These are phyloP conservation scores for Fusarium sp. DNA, from an alignment of 2,329 filamentous ascomycete genomes.

Conservation along the genomic window DNA sequence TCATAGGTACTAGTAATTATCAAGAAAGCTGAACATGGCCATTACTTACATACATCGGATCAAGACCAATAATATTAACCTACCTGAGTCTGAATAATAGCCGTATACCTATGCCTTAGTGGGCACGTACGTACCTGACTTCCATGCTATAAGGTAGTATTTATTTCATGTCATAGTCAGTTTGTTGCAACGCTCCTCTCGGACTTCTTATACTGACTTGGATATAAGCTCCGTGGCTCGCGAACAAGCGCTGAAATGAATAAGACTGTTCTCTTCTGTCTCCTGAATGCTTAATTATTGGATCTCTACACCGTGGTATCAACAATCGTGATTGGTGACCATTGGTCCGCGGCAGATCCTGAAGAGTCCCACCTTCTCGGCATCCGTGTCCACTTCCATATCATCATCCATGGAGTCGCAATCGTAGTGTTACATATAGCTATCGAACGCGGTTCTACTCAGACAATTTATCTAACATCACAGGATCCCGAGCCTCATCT, in stretches of 20 bases:
- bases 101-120: neutral
- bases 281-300: neutral
- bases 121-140: neutral
- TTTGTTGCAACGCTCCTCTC: neutral
- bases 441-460: neutral
- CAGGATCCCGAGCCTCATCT: neutral
- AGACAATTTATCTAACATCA: neutral
- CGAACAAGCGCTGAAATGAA: neutral
- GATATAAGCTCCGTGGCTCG: neutral
- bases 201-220: neutral
- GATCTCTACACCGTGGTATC: neutral
- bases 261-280: neutral
- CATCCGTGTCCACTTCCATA: neutral
- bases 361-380: neutral
- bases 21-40: neutral
- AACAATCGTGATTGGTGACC: neutral
- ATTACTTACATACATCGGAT: neutral
- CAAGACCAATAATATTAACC: neutral
- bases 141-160: neutral
- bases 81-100: neutral
- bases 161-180: neutral
- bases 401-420: neutral
- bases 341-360: conserved; percentile 9
- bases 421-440: neutral
- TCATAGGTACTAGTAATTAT: neutral